A percentile compares a stretch with the other conserved stretches of the same genome.
Conservation (phyloP, 1,284 basidiomycete genomes). For the Boletus smithii region DNA sequence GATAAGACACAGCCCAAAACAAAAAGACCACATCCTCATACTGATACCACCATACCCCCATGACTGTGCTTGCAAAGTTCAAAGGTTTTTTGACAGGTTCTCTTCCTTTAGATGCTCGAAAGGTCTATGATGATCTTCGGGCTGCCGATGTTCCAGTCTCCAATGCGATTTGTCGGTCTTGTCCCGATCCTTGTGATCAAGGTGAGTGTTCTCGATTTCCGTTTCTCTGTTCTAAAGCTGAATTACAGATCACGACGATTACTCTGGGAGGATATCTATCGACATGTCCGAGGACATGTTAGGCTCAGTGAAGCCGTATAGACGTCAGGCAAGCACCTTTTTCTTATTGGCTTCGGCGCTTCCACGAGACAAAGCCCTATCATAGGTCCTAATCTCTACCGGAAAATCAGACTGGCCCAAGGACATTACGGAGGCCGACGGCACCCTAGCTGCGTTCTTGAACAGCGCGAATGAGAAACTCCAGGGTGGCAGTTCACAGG, state of each 20-base stretch:
- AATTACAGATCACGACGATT: conserved; percentile 64
- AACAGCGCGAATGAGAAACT: conserved; percentile 35
- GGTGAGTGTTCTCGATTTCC: conserved; percentile 36
- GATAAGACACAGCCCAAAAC: not conserved
- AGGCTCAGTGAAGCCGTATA: conserved; percentile 79
- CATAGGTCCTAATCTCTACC: conserved; percentile 80
- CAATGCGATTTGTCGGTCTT: conserved; percentile 66
- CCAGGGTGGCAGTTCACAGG: conserved; percentile 23
- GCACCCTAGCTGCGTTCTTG: conserved; percentile 67
- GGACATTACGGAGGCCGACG: conserved; percentile 66
- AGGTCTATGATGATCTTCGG: conserved; percentile 41
- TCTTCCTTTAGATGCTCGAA: conserved; percentile 28
- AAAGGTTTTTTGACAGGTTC: conserved; percentile 20
- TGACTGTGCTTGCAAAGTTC: conserved; percentile 35
- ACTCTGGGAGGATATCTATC: conserved; percentile 65
- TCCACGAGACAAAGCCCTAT: not conserved
- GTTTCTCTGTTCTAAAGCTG: conserved; percentile 9
- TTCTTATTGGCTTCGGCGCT: too few species aligned
- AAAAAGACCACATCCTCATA: too few species aligned
- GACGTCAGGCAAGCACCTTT: conserved; percentile 60
- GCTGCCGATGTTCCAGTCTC: conserved; percentile 66
- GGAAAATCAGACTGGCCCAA: conserved; percentile 84
- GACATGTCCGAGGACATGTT: conserved; percentile 79
- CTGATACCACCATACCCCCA: conserved; percentile 7
- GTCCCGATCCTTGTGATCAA: conserved; percentile 76